These are phyloP conservation scores for Pichia sorboxylosa DNA, from an alignment of 1,139 yeast genomes.

Conservation along the genomic window DNA sequence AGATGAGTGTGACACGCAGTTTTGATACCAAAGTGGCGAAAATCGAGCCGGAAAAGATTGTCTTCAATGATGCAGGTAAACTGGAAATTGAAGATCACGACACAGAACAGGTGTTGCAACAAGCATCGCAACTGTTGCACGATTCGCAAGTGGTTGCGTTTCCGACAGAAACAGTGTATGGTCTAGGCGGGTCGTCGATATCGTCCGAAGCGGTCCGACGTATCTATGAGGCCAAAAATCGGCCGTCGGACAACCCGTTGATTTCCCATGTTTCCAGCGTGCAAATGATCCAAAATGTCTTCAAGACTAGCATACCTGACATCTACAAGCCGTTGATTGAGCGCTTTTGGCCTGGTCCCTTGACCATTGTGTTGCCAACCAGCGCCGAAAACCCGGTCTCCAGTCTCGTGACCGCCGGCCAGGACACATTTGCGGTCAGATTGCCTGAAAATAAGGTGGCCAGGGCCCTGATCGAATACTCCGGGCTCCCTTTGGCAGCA, in stretches of 20 bases:
- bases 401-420: conserved; percentile 69
- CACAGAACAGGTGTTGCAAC: conserved; percentile 37
- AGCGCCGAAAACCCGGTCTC: conserved; percentile 40
- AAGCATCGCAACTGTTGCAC: conserved; percentile 49
- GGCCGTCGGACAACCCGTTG: conserved; percentile 92
- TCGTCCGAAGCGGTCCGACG: conserved; percentile 60
- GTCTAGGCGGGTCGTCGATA: conserved; percentile 82
- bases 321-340: conserved; percentile 52
- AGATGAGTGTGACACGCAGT: too few species aligned
- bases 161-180: conserved; percentile 96
- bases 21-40: conserved; percentile 30
- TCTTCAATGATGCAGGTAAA: conserved; percentile 23
- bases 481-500: conserved; percentile 89
- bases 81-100: conserved; percentile 33
- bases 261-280: conserved; percentile 79
- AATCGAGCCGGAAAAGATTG: conserved; percentile 34
- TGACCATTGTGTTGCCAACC: conserved; percentile 54
- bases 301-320: conserved; percentile 44
- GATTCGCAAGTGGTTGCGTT: conserved; percentile 67
- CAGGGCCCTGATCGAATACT: conserved; percentile 74
- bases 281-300: conserved; percentile 50
- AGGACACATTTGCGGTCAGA: conserved; percentile 82
- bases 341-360: conserved; percentile 91
- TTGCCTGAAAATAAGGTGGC: conserved; percentile 84
- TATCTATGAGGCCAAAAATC: conserved; percentile 76